A percentile compares a stretch with the other conserved stretches of the same genome.
These are phyloP conservation scores for Bidens hawaiensis DNA, from an alignment of 140 eudicot species.

Conservation along the genomic window DNA sequence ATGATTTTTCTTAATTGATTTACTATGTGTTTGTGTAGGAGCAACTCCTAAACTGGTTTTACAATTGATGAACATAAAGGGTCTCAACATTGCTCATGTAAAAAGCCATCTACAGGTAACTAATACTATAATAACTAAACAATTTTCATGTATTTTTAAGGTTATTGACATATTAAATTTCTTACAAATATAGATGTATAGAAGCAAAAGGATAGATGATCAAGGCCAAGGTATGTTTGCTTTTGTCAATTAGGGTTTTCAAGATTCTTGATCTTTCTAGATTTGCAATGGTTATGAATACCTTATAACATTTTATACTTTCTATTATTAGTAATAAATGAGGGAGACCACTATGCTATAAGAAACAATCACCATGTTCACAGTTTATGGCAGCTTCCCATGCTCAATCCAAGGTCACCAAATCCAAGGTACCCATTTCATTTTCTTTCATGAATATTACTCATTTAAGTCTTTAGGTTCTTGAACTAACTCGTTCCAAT, in stretches of 20 bases:
- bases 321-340: conserved; percentile 34
- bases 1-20: conserved; percentile 1
- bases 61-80: conserved; percentile 59
- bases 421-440: conserved; percentile 31
- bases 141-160: background rate
- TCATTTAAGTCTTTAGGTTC: background rate
- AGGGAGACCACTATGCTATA: conserved; percentile 33
- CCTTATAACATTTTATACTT: background rate
- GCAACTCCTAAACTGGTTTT: conserved; percentile 65
- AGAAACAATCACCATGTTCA: conserved; percentile 24
- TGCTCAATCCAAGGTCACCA: conserved; percentile 32
- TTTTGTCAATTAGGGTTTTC: conserved; percentile 35
- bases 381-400: conserved; percentile 36
- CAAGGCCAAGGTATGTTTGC: conserved; percentile 41
- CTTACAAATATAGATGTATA: conserved; percentile 40
- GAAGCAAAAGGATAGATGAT: conserved; percentile 58
- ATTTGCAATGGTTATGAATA: conserved; percentile 10
- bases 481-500: background rate
- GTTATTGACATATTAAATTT: conserved; percentile 7
- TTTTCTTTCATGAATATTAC: background rate
- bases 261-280: conserved; percentile 14
- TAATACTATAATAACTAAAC: background rate
- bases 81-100: conserved; percentile 62
- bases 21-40: conserved; percentile 27
- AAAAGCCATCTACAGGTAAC: conserved; percentile 65